These are phyloP conservation scores for Carpinus fangiana DNA, from an alignment of 306 rosid genomes.

Conservation along the genomic window DNA sequence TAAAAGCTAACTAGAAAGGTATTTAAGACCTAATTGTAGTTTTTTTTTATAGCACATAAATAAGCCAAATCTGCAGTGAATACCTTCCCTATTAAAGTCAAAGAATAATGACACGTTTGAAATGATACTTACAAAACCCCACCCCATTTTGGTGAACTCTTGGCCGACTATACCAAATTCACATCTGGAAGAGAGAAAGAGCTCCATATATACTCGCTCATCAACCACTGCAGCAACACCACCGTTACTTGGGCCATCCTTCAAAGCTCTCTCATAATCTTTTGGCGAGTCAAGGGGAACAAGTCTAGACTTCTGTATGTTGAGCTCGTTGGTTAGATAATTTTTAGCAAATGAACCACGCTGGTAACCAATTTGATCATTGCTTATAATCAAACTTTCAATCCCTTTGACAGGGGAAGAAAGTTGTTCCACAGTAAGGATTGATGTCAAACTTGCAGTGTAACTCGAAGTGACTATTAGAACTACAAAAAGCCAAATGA, in stretches of 20 bases:
- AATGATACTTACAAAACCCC: conserved; percentile 89
- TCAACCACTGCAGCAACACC: conserved; percentile 86
- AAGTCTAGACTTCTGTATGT: conserved; percentile 63
- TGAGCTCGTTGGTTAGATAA: conserved; percentile 61
- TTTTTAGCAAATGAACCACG: conserved; percentile 64
- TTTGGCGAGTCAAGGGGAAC: conserved; percentile 59
- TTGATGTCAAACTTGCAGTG: conserved; percentile 93
- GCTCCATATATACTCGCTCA: conserved; percentile 74
- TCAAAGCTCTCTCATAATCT: conserved; percentile 62
- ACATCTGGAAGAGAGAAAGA: conserved; percentile 83
- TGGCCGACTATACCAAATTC: conserved; percentile 78
- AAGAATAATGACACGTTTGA: not conserved
- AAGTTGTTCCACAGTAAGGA: conserved; percentile 89
- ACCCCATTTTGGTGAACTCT: conserved; percentile 89
- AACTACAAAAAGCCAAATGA: conserved; percentile 89
- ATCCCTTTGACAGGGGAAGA: conserved; percentile 80
- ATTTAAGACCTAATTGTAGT: no score
- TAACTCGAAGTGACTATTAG: conserved; percentile 91
- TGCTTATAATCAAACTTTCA: conserved; percentile 51
- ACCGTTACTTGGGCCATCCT: conserved; percentile 64
- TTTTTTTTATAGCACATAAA: no score
- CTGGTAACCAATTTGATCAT: conserved; percentile 72
- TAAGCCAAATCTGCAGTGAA: no score
- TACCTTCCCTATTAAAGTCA: no score
- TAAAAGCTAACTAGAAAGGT: no score